Evolutionary conservation across 2,329 filamentous ascomycete species (phyloP).

Genomic region (Aspergillus fructus): DNA sequence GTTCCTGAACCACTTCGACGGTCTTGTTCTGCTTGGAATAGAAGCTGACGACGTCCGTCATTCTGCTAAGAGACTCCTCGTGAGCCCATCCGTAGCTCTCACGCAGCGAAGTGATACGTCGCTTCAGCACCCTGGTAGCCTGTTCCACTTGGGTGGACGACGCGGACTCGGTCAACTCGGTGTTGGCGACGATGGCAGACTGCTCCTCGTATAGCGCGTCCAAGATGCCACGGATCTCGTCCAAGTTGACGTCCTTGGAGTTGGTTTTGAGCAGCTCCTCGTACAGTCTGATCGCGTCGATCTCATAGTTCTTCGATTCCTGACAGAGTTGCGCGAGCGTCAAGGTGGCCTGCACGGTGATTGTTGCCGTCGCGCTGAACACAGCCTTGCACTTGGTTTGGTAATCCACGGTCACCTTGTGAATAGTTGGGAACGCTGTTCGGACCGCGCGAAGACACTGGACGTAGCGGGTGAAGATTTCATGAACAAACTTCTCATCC

Average conservation of each 20-base stretch:
- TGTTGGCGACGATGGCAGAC: constrained; percentile 22
- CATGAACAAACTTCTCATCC: constrained; percentile 33
- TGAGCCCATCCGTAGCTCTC: constrained; percentile 40
- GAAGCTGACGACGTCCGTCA: constrained; percentile 38
- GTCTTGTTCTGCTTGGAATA: constrained; percentile 35
- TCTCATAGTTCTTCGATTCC: constrained; percentile 37
- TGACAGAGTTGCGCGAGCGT: constrained; percentile 39
- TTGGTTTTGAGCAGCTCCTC: constrained; percentile 37
- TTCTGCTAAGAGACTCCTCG: constrained; percentile 37
- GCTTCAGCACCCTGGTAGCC: constrained; percentile 30
- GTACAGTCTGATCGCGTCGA: constrained; percentile 36
- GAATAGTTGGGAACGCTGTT: constrained; percentile 30
- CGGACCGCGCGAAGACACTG: constrained; percentile 36
- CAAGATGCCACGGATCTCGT: constrained; percentile 35
- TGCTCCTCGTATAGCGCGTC: constrained; percentile 42
- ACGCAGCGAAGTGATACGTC: constrained; percentile 31
- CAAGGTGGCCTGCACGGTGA: constrained; percentile 38
- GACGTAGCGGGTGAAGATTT: constrained; percentile 36
- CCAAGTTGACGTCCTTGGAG: constrained; percentile 31
- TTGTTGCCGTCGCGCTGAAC: constrained; percentile 34
- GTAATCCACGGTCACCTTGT: constrained; percentile 37
- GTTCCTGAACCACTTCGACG: constrained; percentile 30
- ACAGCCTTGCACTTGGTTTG: constrained; percentile 34
- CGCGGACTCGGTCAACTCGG: constrained; percentile 22
- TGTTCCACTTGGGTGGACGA: constrained; percentile 31